Evolutionary conservation across 2,329 filamentous ascomycete species (phyloP).

Genomic region (Onygenales sp.): DNA sequence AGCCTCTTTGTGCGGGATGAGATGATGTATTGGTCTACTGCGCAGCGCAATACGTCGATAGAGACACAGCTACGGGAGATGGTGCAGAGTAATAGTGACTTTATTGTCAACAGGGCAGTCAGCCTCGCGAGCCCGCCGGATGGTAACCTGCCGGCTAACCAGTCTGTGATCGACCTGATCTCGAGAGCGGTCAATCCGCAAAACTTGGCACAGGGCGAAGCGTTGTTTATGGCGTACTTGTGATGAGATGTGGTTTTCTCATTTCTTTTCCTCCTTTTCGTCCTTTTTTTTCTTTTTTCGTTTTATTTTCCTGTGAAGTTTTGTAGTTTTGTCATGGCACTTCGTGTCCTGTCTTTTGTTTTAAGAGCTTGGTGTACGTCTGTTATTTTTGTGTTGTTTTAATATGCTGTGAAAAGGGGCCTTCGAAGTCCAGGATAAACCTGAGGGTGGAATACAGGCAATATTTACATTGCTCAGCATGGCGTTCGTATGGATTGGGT

Average conservation of each 20-base stretch:
- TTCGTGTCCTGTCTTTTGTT: not conserved
- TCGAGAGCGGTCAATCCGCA: constrained; percentile 87
- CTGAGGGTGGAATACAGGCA: not conserved
- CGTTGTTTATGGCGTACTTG: constrained; percentile 95
- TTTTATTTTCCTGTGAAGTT: constrained; percentile 7
- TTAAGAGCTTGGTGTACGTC: constrained; percentile 12
- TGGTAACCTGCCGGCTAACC: constrained; percentile 79
- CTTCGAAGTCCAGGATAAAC: not conserved
- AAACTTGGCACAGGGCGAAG: constrained; percentile 78
- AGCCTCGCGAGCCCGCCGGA: constrained; percentile 70
- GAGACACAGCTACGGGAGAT: constrained; percentile 66
- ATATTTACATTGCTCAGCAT: constrained; percentile 4
- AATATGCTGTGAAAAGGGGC: not conserved
- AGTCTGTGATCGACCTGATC: constrained; percentile 92
- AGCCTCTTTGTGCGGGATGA: constrained; percentile 94
- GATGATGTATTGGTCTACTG: constrained; percentile 94
- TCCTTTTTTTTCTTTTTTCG: constrained; percentile 10
- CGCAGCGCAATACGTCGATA: constrained; percentile 52
- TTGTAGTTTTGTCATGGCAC: no score
- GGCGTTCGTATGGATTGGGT: constrained; percentile 4
- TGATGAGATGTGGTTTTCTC: constrained; percentile 29
- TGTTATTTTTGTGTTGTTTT: constrained; percentile 7
- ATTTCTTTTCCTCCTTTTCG: constrained; percentile 4
- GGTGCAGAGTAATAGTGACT: constrained; percentile 77
- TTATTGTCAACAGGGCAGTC: constrained; percentile 83